phyloP scores from a whole-genome alignment of 1,284 basidiomycete species.

The Boletus mariae region DNA sequence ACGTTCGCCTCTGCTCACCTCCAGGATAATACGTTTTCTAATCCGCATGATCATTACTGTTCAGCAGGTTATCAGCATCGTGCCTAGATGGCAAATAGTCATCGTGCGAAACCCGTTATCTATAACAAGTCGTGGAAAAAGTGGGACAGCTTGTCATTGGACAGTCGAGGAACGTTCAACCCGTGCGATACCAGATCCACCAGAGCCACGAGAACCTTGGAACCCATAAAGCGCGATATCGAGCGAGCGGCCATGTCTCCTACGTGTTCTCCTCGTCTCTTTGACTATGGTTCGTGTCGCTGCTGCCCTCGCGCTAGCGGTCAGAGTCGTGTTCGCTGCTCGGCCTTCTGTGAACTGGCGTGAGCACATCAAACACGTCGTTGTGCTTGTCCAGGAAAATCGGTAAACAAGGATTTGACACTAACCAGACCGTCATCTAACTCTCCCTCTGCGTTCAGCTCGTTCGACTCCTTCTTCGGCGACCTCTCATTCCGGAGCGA shows the following conservation, averaged over 20 bases:
- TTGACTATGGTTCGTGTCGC: slow-evolving; percentile 13
- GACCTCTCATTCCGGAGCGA: slow-evolving; percentile 27
- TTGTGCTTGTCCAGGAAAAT: slow-evolving; percentile 29
- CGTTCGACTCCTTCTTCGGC: slow-evolving; percentile 29
- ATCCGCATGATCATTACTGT: not conserved
- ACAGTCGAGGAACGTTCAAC: slow-evolving; percentile 12
- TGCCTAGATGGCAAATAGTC: not conserved
- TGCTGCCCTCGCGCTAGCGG: slow-evolving; percentile 8
- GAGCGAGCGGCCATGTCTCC: not conserved
- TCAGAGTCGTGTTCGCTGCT: not conserved
- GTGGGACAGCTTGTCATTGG: slow-evolving; percentile 9
- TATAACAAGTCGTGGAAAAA: not conserved
- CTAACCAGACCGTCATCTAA: not conserved
- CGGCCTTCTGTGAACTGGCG: slow-evolving; percentile 17
- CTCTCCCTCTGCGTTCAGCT: slow-evolving; percentile 5
- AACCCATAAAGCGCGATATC: slow-evolving; percentile 12
- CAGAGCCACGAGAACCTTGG: slow-evolving; percentile 1
- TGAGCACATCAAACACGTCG: slow-evolving; percentile 25
- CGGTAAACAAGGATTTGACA: slow-evolving; percentile 13
- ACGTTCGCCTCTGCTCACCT: not conserved
- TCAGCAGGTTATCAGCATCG: not conserved
- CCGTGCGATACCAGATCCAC: not conserved
- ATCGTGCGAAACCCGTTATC: not conserved
- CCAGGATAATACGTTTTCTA: not conserved
- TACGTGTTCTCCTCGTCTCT: not conserved